Evolutionary conservation across 176 grass and related monocot species (phyloP), one percentile per base, ranked within the genome.

Genomic region (Aechmea fasciata): DNA sequence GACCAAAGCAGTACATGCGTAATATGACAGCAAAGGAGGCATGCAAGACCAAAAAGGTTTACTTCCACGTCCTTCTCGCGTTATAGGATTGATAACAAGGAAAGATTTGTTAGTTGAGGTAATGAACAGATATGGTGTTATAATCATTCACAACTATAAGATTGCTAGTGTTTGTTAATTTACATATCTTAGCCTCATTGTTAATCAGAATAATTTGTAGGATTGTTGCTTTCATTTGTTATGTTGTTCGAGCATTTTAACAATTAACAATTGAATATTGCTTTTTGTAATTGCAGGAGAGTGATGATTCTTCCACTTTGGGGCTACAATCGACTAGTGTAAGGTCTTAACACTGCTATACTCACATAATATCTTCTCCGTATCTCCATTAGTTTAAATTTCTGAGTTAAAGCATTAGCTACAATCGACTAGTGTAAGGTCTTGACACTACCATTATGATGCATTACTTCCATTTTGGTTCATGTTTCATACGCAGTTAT

Each of bases 41-140:
- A 11, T 92, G 94, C 94, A 97, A 75, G 82, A 90, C 83, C 79
- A 84, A 93, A 77, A 88, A 92, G 89, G 94, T 97, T 77, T 65
- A 22, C 69, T n/a, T 10, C 94, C 94, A 63, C 90, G 82, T 66
- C 83, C 94, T 84, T 99, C 94, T 78, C 79, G 80, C 70, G 84
- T 84, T 85, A 49, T 99, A 62, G 87, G 94, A 63, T 71, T 99
- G 72, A 99, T 99, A 85, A 99, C 94, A 66, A 93, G 94, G 74
- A 90, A 99, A 70, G 94, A 99, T 90, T 70, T 99, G 14, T 90
- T 99, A 79, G 68, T 93, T 47, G 94, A 99, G 94, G 94, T 99
- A 85, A 80, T 67, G 49, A 80, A 57, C 52, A 48, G 48, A 29
- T 2, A 68, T 57, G 64, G 20, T 48, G 1, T 11, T 53, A 12